These are phyloP conservation scores for Panicum miliaceum DNA, from an alignment of 176 grass and related monocot species.

Conservation along the genomic window DNA sequence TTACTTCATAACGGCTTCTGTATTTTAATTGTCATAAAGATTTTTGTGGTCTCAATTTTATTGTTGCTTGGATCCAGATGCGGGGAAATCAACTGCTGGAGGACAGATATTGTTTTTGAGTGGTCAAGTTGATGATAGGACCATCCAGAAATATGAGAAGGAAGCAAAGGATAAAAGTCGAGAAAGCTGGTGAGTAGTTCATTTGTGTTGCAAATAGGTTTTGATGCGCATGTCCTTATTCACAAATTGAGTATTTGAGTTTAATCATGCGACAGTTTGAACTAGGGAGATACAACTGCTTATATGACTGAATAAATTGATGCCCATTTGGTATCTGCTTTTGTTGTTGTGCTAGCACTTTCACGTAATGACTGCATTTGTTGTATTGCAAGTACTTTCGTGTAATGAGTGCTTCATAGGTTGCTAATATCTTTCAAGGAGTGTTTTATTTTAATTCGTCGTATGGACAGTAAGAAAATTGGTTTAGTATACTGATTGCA, in stretches of 20 bases:
- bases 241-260: not conserved
- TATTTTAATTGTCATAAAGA: not conserved
- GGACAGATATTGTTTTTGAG: conserved; percentile 97
- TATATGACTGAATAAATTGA: not conserved
- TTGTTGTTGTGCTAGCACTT: not conserved
- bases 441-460: not conserved
- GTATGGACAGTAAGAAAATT: not conserved
- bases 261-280: not conserved
- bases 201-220: not conserved
- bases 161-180: conserved; percentile 97
- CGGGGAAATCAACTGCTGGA: conserved; percentile 90
- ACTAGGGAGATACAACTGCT: not conserved
- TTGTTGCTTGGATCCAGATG: conserved; percentile 64
- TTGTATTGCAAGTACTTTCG: not conserved
- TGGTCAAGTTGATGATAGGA: conserved; percentile 93
- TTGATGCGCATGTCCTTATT: not conserved
- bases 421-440: not conserved
- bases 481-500: not conserved
- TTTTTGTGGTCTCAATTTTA: not conserved
- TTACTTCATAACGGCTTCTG: not conserved
- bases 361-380: not conserved
- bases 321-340: not conserved
- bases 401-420: not conserved
- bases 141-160: conserved; percentile 99
- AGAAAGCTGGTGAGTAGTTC: conserved; percentile 76